phyloP scores from a whole-genome alignment of 1,139 yeast species.

The Saccharomyces hybrid region DNA sequence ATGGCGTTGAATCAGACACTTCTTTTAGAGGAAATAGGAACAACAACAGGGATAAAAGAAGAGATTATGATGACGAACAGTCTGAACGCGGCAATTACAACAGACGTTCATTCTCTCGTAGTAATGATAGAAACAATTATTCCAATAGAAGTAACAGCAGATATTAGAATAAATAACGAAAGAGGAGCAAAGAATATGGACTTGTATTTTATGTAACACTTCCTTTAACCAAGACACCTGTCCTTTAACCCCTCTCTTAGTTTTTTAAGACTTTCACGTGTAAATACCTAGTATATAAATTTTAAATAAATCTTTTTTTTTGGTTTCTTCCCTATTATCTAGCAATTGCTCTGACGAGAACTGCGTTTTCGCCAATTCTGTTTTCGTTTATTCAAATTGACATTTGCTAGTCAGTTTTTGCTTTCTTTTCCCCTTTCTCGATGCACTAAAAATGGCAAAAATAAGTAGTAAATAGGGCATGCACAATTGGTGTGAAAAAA shows the following conservation, averaged over 20 bases:
- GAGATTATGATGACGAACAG: not conserved
- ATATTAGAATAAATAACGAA: not conserved
- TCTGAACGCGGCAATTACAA: conserved; percentile 31
- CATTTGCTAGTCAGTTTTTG: not conserved
- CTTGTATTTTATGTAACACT: not conserved
- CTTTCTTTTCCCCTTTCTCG: not conserved
- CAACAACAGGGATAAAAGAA: not conserved
- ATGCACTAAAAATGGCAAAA: not conserved
- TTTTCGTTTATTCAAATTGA: not conserved
- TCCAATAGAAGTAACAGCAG: not conserved
- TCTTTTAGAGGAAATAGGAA: not conserved
- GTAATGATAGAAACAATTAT: not conserved
- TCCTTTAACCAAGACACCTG: not conserved
- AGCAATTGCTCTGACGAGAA: no score
- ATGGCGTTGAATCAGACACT: not conserved
- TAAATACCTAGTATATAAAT: not conserved
- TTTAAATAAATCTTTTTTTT: not conserved
- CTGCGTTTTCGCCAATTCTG: no score
- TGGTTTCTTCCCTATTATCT: not conserved
- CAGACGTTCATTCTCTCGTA: not conserved
- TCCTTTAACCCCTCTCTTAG: not conserved
- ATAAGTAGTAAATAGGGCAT: not conserved
- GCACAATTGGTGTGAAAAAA: not conserved
- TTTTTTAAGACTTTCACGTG: not conserved
- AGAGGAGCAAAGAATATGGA: not conserved